phyloP scores from a whole-genome alignment of 108 stramenopile species.

The Nitzschia sp. region DNA sequence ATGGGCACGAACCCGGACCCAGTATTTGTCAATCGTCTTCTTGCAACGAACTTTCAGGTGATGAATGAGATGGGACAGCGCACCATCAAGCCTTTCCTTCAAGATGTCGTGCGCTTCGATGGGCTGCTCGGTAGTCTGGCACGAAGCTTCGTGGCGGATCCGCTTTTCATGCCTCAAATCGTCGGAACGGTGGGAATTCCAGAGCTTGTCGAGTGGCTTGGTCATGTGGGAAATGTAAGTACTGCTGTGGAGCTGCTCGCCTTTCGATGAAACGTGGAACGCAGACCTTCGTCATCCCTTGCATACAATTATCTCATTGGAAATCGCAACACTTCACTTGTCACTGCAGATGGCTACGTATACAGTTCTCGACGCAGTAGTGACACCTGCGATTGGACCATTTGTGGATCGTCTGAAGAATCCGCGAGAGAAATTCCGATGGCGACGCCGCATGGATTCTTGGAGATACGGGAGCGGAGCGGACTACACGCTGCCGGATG shows the following conservation, averaged over 20 bases:
- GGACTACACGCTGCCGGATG: conserved; percentile 53
- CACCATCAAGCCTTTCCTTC: conserved; percentile 83
- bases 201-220: conserved; percentile 79
- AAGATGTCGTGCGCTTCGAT: conserved; percentile 92
- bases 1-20: conserved; percentile 74
- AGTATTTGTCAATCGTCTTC: conserved; percentile 86
- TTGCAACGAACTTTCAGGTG: conserved; percentile 87
- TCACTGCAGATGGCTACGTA: conserved; percentile 59
- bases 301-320: too few species aligned
- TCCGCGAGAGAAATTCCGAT: conserved; percentile 38
- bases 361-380: conserved; percentile 44
- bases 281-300: too few species aligned
- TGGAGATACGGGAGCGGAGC: conserved; percentile 86
- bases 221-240: conserved; percentile 60
- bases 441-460: conserved; percentile 56
- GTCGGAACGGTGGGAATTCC: conserved; percentile 76
- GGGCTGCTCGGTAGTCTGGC: conserved; percentile 80
- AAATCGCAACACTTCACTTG: too few species aligned
- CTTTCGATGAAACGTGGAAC: too few species aligned
- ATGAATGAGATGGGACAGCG: conserved; percentile 79
- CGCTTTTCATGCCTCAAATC: conserved; percentile 82
- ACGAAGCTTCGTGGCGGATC: conserved; percentile 70
- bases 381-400: conserved; percentile 39
- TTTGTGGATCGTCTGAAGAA: conserved; percentile 44
- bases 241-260: too few species aligned